Percentiles rank a stretch among this genome's conserved stretches.
phyloP scores from a whole-genome alignment of 2,329 filamentous ascomycete genomes.

The Aspergillus ibericus region DNA sequence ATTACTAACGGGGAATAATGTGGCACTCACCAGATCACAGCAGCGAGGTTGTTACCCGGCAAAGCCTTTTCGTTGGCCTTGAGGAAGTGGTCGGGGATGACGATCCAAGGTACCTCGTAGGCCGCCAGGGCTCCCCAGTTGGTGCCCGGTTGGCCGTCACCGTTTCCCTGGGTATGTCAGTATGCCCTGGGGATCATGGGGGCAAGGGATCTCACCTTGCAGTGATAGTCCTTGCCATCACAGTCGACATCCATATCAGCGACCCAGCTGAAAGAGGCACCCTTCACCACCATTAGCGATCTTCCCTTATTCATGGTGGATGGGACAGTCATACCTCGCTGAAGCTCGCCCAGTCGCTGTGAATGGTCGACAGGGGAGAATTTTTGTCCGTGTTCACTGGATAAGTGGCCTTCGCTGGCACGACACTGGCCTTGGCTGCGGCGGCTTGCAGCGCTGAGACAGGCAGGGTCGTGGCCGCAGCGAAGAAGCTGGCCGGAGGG shows the following conservation, averaged over 20 bases:
- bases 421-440: constrained; percentile 22
- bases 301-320: too few species aligned
- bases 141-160: constrained; percentile 26
- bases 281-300: constrained; percentile 16
- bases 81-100: constrained; percentile 32
- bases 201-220: too few species aligned
- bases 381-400: constrained; percentile 20
- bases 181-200: too few species aligned
- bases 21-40: constrained; percentile 29
- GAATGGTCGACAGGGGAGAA: constrained; percentile 26
- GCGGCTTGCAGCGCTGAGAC: constrained; percentile 27
- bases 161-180: too few species aligned
- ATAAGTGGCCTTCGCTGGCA: constrained; percentile 27
- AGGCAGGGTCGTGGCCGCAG: constrained; percentile 25
- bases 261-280: constrained; percentile 28
- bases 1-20: too few species aligned
- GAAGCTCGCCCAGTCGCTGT: constrained; percentile 29
- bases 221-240: constrained; percentile 30
- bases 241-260: constrained; percentile 39
- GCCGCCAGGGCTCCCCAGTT: constrained; percentile 33
- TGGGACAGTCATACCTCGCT: constrained; percentile 15
- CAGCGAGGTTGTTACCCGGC: constrained; percentile 31
- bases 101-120: constrained; percentile 34
- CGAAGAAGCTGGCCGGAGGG: constrained; percentile 28
- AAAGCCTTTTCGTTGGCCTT: constrained; percentile 18